Evolutionary conservation across 331 rosid species (phyloP).

Genomic region (Malus hybrid): DNA sequence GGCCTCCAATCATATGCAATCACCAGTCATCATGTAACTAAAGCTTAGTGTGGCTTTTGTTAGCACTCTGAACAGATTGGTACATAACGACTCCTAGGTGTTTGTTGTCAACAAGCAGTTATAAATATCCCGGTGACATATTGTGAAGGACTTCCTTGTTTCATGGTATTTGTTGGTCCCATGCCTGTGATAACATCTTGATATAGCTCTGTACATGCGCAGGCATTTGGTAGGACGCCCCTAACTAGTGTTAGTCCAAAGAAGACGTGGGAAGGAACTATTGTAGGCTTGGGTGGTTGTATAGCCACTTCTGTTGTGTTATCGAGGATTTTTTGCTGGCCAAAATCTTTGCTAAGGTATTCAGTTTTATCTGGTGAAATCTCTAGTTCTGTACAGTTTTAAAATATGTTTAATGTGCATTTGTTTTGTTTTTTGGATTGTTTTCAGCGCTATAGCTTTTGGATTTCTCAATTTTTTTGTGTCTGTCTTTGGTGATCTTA

Average conservation of each 20-base stretch:
- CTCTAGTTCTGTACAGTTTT: neutral
- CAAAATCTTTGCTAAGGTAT: slow-evolving; percentile 65
- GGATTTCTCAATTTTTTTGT: slow-evolving; percentile 78
- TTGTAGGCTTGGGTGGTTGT: slow-evolving; percentile 86
- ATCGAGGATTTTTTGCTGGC: slow-evolving; percentile 78
- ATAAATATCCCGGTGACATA: neutral
- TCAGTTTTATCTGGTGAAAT: slow-evolving; percentile 11
- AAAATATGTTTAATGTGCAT: neutral
- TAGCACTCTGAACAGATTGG: too few relatives aligned
- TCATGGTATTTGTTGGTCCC: neutral
- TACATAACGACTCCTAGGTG: neutral
- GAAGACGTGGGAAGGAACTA: slow-evolving; percentile 91
- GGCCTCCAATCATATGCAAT: neutral
- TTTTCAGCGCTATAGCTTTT: slow-evolving; percentile 67
- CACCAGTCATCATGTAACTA: too few relatives aligned
- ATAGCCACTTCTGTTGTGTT: slow-evolving; percentile 62
- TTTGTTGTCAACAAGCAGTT: neutral
- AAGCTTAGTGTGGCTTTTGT: too few relatives aligned
- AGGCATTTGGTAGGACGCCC: slow-evolving; percentile 82
- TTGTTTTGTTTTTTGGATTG: neutral
- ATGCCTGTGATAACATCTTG: neutral
- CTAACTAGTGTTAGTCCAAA: slow-evolving; percentile 61
- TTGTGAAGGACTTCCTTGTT: neutral
- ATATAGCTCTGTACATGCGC: slow-evolving; percentile 20
- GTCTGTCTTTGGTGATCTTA: slow-evolving; percentile 89